Evolutionary conservation across 2,329 filamentous ascomycete species (phyloP), one percentile per base, ranked within the genome.

Genomic region (Coniochaeta hoffmannii): DNA sequence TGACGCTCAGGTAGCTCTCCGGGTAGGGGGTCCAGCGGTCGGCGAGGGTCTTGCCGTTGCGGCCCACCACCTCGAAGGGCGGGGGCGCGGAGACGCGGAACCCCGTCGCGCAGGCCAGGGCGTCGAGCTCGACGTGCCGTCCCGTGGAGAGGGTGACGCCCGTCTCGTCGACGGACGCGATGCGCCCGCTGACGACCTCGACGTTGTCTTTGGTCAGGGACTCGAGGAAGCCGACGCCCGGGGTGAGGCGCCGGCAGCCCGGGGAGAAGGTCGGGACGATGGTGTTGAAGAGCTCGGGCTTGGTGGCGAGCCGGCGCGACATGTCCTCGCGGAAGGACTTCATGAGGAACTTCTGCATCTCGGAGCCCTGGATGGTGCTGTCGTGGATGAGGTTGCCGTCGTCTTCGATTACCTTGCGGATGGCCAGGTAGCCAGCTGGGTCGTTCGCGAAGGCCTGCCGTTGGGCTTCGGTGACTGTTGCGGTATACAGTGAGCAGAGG

Each of bases 21-120:
- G 74, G 69, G 32, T 68, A 62, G 1, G 64, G 60, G 7, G 59
- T 60, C 70, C 74, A 80, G 32, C 71, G 70, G 15, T 71, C 58
- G 2, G 63, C 54, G 3, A 80, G 68, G 4, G 68, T 65, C 10
- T 66, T 59, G 11, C 69, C 71, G 32, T 60, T 57, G n/a, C 66
- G 67, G 7, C 77, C 76, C 1, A 68, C 60, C 7, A 79, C 62
- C 6, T 66, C 62, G 61, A 77, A 77, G 12, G 68, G 69, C 4
- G 75, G 75, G 17, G 71, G 65, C 35, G 66, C 66, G 2, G 69
- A 69, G 6, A 72, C 69, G 58, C 70, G 65, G 67, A 75, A 77
- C 12, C 76, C 75, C 0, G 75, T 77, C n/a, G 75, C 76, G 64
- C 72, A 77, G 44, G 77, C 69, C 3, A 81, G 67, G 10, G 68